Evolutionary conservation across 1,139 yeast genomes (phyloP).

Genomic region (Geotrichum reessii): DNA sequence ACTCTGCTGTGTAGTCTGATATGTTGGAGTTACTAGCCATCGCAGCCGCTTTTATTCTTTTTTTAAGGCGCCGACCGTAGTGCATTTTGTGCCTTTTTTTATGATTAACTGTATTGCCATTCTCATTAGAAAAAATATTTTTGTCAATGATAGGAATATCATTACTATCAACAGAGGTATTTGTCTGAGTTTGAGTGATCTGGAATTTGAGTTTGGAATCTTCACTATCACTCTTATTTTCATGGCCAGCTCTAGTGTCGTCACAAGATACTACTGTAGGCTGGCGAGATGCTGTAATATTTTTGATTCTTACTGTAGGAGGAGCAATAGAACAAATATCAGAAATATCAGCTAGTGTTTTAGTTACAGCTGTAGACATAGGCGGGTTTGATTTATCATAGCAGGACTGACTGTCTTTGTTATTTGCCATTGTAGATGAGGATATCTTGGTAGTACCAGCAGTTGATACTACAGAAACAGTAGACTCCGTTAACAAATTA

Average conservation of each 20-base stretch:
- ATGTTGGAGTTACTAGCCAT: background rate
- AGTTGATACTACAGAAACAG: background rate
- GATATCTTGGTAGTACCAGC: background rate
- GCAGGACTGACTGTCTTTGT: no score
- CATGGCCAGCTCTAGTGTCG: no score
- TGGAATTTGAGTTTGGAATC: no score
- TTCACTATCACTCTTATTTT: no score
- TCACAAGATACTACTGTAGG: no score
- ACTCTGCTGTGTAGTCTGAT: background rate
- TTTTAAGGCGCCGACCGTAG: background rate
- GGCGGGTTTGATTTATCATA: no score
- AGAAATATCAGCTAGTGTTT: no score
- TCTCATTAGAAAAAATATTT: background rate
- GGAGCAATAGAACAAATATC: no score
- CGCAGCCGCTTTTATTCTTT: background rate
- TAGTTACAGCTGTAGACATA: no score
- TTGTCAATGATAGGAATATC: background rate
- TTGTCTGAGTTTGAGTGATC: background rate
- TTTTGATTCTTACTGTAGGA: no score
- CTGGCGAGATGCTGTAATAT: no score
- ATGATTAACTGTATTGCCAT: background rate
- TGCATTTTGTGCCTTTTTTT: background rate
- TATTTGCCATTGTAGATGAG: background rate
- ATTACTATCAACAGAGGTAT: background rate
- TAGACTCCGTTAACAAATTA: background rate